Evolutionary conservation across 2,329 filamentous ascomycete genomes (phyloP).

Genomic region (Whalleya microplaca): DNA sequence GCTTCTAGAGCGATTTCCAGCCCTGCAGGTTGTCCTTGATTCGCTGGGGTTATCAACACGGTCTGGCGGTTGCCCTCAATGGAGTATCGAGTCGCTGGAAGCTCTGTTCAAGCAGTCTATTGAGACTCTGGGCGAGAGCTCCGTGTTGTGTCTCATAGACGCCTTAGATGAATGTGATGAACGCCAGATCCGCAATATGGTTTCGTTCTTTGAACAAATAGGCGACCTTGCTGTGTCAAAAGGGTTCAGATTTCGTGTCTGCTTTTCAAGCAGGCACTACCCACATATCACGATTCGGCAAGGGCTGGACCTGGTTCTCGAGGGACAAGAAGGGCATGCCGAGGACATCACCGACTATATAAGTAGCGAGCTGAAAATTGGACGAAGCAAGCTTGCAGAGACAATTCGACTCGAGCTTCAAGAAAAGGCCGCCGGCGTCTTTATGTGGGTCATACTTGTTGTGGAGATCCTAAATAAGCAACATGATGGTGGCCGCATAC

Average conservation of each 20-base stretch:
- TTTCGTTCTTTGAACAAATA: constrained; percentile 46
- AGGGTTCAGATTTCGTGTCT: constrained; percentile 36
- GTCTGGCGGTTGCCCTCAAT: constrained; percentile 11
- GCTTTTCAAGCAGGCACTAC: constrained; percentile 46
- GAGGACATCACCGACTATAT: constrained; percentile 42
- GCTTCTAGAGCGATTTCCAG: constrained; percentile 41
- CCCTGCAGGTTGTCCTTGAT: constrained; percentile 33
- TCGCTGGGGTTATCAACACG: too few relatives aligned
- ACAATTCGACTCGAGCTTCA: constrained; percentile 38
- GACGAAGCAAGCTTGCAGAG: constrained; percentile 22
- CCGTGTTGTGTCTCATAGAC: constrained; percentile 28
- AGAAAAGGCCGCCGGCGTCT: constrained; percentile 45
- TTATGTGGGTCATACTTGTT: constrained; percentile 51
- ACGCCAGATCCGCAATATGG: constrained; percentile 45
- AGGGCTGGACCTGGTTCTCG: constrained; percentile 37
- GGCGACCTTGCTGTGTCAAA: constrained; percentile 31
- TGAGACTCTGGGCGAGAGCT: constrained; percentile 3
- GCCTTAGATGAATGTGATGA: constrained; percentile 55
- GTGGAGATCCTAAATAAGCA: constrained; percentile 49
- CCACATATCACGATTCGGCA: constrained; percentile 38
- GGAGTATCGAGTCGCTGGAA: constrained; percentile 26
- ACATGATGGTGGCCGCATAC: constrained; percentile 38
- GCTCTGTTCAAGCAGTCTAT: constrained; percentile 30
- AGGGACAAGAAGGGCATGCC: constrained; percentile 39
- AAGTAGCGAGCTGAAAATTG: constrained; percentile 31